These are phyloP conservation scores for Ogataea haglerorum DNA, from an alignment of 805 yeast genomes.

Conservation along the genomic window DNA sequence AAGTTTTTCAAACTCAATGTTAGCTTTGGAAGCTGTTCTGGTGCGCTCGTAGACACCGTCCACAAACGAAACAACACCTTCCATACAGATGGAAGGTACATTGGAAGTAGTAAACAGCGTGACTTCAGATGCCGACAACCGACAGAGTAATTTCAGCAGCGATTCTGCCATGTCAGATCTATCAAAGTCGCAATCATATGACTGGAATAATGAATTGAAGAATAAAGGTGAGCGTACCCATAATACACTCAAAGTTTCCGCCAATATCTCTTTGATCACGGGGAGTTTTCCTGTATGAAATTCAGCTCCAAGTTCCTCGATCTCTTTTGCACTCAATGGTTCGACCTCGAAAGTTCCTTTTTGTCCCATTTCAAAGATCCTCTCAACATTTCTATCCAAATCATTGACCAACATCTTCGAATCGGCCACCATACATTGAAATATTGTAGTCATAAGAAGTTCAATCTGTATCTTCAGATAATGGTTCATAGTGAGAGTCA, in stretches of 20 bases:
- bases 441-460: constrained; percentile 59
- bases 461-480: constrained; percentile 79
- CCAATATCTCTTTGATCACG: constrained; percentile 69
- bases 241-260: constrained; percentile 77
- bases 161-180: constrained; percentile 71
- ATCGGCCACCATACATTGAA: constrained; percentile 39
- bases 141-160: constrained; percentile 66
- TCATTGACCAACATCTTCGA: constrained; percentile 25
- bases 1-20: constrained; percentile 18
- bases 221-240: constrained; percentile 80
- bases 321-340: constrained; percentile 25
- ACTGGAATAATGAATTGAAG: constrained; percentile 72
- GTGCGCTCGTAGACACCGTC: constrained; percentile 56
- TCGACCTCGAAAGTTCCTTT: constrained; percentile 26
- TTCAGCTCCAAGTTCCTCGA: constrained; percentile 28
- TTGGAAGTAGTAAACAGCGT: constrained; percentile 75
- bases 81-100: constrained; percentile 92
- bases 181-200: constrained; percentile 88
- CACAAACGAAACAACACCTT: constrained; percentile 73
- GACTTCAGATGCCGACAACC: constrained; percentile 80
- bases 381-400: constrained; percentile 26
- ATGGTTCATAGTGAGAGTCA: constrained; percentile 62
- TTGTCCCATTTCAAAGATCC: constrained; percentile 30
- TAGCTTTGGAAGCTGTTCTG: constrained; percentile 31
- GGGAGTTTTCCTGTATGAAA: constrained; percentile 47